Conservation (phyloP, 306 rosid species). For the Cicer yamashitae region DNA sequence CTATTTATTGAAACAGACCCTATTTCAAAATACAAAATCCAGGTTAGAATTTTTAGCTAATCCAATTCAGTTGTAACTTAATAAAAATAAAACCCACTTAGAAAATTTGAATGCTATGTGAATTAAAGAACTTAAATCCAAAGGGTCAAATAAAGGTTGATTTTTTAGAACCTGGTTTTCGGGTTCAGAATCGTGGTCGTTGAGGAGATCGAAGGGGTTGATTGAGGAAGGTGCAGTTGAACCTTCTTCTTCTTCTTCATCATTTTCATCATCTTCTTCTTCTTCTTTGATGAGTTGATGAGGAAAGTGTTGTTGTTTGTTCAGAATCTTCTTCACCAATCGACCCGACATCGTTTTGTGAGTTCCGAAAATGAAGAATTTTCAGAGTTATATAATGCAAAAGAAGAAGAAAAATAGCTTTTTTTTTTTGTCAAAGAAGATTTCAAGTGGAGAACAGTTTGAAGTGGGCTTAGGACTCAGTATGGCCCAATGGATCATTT, state of each 20-base stretch:
- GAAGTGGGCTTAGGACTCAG: no score
- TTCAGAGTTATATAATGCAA: background rate
- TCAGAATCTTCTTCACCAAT: conserved; percentile 70
- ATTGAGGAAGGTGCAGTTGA: conserved; percentile 55
- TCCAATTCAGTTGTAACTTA: background rate
- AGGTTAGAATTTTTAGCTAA: conserved; percentile 32
- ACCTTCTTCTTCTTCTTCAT: conserved; percentile 39
- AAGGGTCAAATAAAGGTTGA: background rate
- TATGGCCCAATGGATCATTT: no score
- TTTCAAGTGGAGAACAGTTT: no score
- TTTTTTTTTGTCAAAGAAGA: no score
- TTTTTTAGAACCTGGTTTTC: conserved; percentile 62
- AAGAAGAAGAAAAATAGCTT: background rate
- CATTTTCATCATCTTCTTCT: conserved; percentile 17
- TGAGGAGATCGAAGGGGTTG: conserved; percentile 87
- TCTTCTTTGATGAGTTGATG: conserved; percentile 50
- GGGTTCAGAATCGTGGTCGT: conserved; percentile 55
- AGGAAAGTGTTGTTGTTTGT: conserved; percentile 54
- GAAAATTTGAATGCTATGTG: conserved; percentile 2
- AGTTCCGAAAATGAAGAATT: background rate
- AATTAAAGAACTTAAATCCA: conserved; percentile 1
- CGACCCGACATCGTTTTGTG: conserved; percentile 74
- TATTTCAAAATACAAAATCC: conserved; percentile 16
- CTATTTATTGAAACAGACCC: no score
- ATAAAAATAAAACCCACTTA: conserved; percentile 28